These are phyloP conservation scores for Rhypophila decipiens DNA, from an alignment of 495 filamentous ascomycete species.

Conservation along the genomic window DNA sequence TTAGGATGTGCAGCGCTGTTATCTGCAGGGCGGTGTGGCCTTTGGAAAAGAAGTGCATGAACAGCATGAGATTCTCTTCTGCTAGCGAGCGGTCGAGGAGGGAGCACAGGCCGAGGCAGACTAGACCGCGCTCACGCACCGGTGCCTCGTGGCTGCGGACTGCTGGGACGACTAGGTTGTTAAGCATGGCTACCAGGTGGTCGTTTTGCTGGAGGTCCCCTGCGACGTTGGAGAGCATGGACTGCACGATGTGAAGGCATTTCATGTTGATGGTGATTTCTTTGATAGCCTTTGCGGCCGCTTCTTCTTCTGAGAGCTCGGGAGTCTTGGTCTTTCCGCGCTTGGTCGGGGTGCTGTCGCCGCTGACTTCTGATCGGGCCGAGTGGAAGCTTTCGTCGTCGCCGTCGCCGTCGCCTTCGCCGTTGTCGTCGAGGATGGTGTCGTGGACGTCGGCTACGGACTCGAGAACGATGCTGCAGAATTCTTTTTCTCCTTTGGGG, in stretches of 20 bases:
- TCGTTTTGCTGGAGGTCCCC: constrained; percentile 79
- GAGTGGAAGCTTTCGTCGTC: constrained; percentile 90
- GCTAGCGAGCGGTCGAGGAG: constrained; percentile 87
- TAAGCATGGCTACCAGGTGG: constrained; percentile 87
- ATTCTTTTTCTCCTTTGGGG: constrained; percentile 77
- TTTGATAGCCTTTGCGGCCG: constrained; percentile 71
- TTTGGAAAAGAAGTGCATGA: constrained; percentile 92
- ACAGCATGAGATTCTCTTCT: constrained; percentile 86
- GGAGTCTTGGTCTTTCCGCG: constrained; percentile 40
- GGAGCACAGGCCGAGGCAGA: constrained; percentile 85
- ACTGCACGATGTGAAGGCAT: constrained; percentile 93
- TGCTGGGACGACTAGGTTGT: constrained; percentile 92
- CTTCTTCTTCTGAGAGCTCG: constrained; percentile 62
- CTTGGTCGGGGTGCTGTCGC: constrained; percentile 51
- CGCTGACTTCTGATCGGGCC: constrained; percentile 74
- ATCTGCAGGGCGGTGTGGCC: constrained; percentile 85
- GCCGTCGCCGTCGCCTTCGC: constrained; percentile 47
- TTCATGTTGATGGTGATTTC: constrained; percentile 98
- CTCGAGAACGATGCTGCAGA: constrained; percentile 87
- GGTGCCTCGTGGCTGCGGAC: constrained; percentile 89
- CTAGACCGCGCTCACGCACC: constrained; percentile 80
- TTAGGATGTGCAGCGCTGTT: constrained; percentile 85
- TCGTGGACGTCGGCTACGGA: constrained; percentile 95
- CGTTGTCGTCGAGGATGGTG: constrained; percentile 61
- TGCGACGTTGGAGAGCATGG: constrained; percentile 88